Base-by-base conservation (phyloP, 495 filamentous ascomycete genomes). In the Neurospora hispaniola region DNA sequence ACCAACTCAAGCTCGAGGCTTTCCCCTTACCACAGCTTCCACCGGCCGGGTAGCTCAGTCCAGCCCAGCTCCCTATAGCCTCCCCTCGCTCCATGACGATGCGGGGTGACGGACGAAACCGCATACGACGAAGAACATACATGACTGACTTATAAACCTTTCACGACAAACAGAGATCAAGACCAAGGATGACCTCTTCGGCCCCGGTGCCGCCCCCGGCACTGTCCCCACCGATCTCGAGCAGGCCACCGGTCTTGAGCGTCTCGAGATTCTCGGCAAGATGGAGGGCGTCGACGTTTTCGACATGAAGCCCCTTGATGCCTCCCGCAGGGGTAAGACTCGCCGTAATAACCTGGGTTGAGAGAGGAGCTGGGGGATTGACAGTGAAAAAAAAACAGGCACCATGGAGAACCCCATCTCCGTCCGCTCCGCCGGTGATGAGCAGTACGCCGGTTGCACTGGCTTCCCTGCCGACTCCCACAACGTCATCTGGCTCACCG, bases 271-370 rank as follows among this genome's bases (percentile, higher is more conserved):
- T 78, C 86, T 98, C 84, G 96, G 96, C 83, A 99, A 99, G 89
- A 97, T 98, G 91, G 92, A 98, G 86, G 93, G 96, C 76, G 87
- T 99, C 75, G 96, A 99, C 82, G 87, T 98, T 80, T 99, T 98
- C 85, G 96, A 99, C 84, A 97, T 97, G 94, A 91, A 90, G 84
- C 96, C 96, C 62, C 87, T 99, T 75, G 94, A 97, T 85, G 88
- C 96, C 43, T 94, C 91, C 76, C 89, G 79, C 70, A 44, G 59
- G 44, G 96, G 74, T 90, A 89, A 86, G 94, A 93, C 93, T 84
- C 72, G 35, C 35, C 35, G 35, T 38, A 38, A 88, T 79, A 23
- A 23, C 18, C n/a, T 18, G 38, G 66, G 27, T n/a, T 48, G 27
- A 43, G 18, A 40, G 27, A 40, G 27, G 12, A 54, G n/a, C 35